phyloP scores from a whole-genome alignment of 306 rosid species.

The Prinsepia uniflora region DNA sequence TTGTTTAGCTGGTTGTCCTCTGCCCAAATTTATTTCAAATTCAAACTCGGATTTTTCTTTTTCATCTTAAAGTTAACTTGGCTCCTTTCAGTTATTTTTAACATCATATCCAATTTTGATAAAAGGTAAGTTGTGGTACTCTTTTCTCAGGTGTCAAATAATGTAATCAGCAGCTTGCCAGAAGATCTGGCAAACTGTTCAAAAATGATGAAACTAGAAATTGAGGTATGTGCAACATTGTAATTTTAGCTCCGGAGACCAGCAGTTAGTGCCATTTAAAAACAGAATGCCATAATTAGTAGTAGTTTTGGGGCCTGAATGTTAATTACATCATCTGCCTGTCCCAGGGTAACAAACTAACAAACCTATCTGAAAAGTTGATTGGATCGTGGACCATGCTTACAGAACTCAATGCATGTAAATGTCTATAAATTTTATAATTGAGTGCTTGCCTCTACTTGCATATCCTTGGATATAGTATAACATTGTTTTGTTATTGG shows the following conservation, averaged over 20 bases:
- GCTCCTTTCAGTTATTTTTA: too few species aligned
- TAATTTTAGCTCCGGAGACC: slow-evolving; percentile 18
- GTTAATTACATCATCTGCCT: slow-evolving; percentile 16
- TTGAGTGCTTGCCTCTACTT: slow-evolving; percentile 12
- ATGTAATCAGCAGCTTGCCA: slow-evolving; percentile 65
- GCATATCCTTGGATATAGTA: slow-evolving; percentile 17
- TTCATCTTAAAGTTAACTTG: too few species aligned
- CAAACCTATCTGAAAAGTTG: slow-evolving; percentile 50
- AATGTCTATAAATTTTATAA: slow-evolving; percentile 19
- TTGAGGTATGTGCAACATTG: slow-evolving; percentile 60
- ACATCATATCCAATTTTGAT: too few species aligned
- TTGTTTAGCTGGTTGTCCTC: background rate
- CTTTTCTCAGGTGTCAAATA: slow-evolving; percentile 72
- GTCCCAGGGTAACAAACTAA: slow-evolving; percentile 80
- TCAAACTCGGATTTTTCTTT: background rate
- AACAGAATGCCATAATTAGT: background rate
- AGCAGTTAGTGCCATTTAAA: background rate
- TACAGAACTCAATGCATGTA: slow-evolving; percentile 85
- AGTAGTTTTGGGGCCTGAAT: slow-evolving; percentile 13
- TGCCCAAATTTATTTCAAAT: background rate
- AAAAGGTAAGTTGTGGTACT: slow-evolving; percentile 19
- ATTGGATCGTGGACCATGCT: slow-evolving; percentile 78
- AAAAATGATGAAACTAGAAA: slow-evolving; percentile 72
- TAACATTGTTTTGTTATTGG: slow-evolving; percentile 20
- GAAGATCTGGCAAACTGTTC: slow-evolving; percentile 75